These are phyloP conservation scores for Bruguiera hainesii DNA, from an alignment of 441 rosid species.

Conservation along the genomic window DNA sequence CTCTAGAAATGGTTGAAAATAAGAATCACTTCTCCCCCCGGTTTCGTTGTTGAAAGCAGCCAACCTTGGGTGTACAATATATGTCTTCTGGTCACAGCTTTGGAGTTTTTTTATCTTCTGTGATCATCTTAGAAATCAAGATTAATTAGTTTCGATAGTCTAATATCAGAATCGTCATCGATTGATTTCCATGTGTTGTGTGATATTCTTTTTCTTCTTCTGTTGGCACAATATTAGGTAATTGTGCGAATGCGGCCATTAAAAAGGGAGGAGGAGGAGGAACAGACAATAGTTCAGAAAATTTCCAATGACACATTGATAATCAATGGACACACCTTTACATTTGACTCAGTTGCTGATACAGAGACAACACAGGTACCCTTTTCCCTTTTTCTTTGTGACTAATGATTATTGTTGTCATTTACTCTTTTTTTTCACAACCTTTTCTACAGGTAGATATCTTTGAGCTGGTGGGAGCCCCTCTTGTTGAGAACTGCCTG, in stretches of 20 bases:
- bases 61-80: neutral
- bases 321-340: conserved; percentile 75
- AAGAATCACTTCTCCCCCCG: neutral
- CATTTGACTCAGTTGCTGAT: conserved; percentile 88
- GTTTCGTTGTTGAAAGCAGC: neutral
- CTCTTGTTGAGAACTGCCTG: conserved; percentile 93
- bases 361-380: conserved; percentile 65
- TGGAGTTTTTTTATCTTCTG: neutral
- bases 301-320: conserved; percentile 57
- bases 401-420: no score
- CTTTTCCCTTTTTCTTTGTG: no score
- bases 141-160: neutral
- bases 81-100: neutral
- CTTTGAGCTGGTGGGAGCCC: conserved; percentile 82
- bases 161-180: neutral
- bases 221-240: conserved; percentile 43
- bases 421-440: no score
- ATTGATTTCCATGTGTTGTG: neutral
- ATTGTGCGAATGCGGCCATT: conserved; percentile 85
- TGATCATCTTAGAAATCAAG: neutral
- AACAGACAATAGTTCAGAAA: conserved; percentile 67
- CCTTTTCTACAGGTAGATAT: conserved; percentile 57
- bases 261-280: conserved; percentile 71
- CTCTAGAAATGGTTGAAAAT: neutral
- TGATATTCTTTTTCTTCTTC: neutral